These are phyloP conservation scores for Strobilomyces dryophilus DNA, from an alignment of 768 basidiomycete species.

Conservation along the genomic window DNA sequence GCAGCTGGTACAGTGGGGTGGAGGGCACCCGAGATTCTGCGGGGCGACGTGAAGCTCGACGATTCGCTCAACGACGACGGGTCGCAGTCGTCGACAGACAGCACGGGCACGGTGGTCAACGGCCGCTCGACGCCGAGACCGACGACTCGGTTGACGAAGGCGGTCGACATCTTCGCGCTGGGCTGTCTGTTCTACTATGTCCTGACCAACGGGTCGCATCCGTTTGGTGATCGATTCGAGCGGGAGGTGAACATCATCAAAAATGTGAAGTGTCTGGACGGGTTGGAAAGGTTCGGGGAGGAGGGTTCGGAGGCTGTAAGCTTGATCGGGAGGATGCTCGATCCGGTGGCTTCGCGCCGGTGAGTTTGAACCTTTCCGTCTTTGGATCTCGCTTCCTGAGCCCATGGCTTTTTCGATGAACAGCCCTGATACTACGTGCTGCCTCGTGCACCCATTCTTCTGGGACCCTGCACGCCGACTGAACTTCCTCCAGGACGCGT, in stretches of 20 bases:
- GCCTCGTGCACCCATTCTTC: slow-evolving; percentile 92
- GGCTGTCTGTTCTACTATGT: slow-evolving; percentile 96
- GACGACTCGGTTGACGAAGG: slow-evolving; percentile 79
- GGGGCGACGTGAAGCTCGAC: slow-evolving; percentile 91
- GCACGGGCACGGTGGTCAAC: slow-evolving; percentile 46
- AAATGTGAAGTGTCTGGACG: slow-evolving; percentile 64
- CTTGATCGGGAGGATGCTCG: slow-evolving; percentile 76
- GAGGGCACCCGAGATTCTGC: slow-evolving; percentile 94
- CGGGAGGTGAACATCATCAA: slow-evolving; percentile 92
- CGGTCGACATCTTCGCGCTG: slow-evolving; percentile 94
- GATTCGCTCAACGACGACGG: slow-evolving; percentile 62
- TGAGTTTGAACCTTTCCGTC: slow-evolving; percentile 33
- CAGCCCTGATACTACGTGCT: slow-evolving; percentile 87
- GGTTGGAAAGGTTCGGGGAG: slow-evolving; percentile 80
- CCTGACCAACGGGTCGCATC: slow-evolving; percentile 86
- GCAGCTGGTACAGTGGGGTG: slow-evolving; percentile 95
- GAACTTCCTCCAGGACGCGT: slow-evolving; percentile 94
- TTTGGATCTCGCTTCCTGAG: slow-evolving; percentile 3
- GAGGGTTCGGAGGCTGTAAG: slow-evolving; percentile 90
- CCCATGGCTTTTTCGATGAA: neutral
- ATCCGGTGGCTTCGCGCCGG: slow-evolving; percentile 72
- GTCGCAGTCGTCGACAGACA: slow-evolving; percentile 64
- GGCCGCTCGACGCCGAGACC: slow-evolving; percentile 21
- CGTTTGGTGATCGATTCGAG: slow-evolving; percentile 91
- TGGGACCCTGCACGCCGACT: slow-evolving; percentile 87